Evolutionary conservation across 2,329 filamentous ascomycete genomes (phyloP), one percentile per base, ranked within the genome.

Genomic region (Ophiocordyceps australis): DNA sequence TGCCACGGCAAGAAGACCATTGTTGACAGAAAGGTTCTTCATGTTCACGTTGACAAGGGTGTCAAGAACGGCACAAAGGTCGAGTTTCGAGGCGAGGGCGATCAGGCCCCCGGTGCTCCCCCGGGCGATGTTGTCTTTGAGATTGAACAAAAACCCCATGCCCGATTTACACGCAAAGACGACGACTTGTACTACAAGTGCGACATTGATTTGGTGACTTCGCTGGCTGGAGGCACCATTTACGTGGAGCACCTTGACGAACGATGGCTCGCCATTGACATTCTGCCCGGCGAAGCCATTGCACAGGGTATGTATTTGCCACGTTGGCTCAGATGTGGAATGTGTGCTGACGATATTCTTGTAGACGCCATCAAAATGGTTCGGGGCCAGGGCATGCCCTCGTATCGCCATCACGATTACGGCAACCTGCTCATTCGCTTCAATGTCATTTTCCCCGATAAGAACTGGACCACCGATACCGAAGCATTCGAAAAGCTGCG

Each of bases 381-480:
- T 43, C 80, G 81, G 37, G 85, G 83, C 36, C 89, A 98, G 57
- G 89, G 89, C 50, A 98, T 98, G 89, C 89, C 89, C 22, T 91
- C 89, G 4, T 78, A 72, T 54, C 74, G 89, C 41, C 89, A 95
- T 54, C 89, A 98, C 62, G 80, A 95, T 54, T 74, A 69, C 46
- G 89, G 89, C 44, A 94, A 98, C 58, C 64, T 98, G 41, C 98
- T 89, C 62, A 83, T 98, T 45, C 82, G 92, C 49, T 98, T 98
- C 59, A 75, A 80, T 44, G 83, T 98, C 56, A 93, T 92, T 58
- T 95, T 98, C 67, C 89, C 89, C 25, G 75, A 80, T 45, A 76
- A 74, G 58, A 62, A 69, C 46, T 77, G 70, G 65, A 67, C 68
- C 20, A 48, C 67, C 20, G 62, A 76, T 26, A 59, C 72, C 11